phyloP scores from a whole-genome alignment of 2,329 filamentous ascomycete genomes.

The Ophiosphaerella korrae region DNA sequence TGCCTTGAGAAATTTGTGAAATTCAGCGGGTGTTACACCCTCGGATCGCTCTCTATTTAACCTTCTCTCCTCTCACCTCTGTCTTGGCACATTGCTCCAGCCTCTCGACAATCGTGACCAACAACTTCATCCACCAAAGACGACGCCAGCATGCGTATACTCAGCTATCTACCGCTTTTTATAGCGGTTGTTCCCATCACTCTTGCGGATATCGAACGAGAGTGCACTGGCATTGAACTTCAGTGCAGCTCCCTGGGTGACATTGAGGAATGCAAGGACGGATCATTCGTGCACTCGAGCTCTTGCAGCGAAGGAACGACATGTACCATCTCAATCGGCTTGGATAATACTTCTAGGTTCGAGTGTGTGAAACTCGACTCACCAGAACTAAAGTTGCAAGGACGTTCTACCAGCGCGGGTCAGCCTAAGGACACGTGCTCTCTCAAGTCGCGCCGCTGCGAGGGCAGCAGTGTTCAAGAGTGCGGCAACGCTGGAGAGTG shows the following conservation, averaged over 20 bases:
- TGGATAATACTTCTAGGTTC: background rate
- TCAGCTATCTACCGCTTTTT: conserved; percentile 2
- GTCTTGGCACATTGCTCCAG: background rate
- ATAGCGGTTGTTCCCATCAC: conserved; percentile 1
- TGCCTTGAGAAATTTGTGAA: background rate
- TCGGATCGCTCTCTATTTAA: background rate
- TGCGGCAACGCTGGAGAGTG: background rate
- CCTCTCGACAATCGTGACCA: background rate
- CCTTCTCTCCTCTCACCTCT: background rate
- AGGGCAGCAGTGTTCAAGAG: background rate
- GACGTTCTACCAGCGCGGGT: no score
- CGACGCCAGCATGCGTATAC: conserved; percentile 9
- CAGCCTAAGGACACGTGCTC: background rate
- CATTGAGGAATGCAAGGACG: background rate
- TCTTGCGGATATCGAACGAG: background rate
- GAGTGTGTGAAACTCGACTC: no score
- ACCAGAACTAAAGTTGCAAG: no score
- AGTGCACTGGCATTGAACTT: background rate
- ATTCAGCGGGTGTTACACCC: background rate
- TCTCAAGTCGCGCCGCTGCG: background rate
- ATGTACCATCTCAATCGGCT: no score
- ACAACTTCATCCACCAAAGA: background rate
- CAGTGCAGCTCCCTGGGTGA: background rate
- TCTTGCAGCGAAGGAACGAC: no score
- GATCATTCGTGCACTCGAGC: background rate